Evolutionary conservation across 257 asterid genomes (phyloP).

Genomic region (Salvia rosmarinus): DNA sequence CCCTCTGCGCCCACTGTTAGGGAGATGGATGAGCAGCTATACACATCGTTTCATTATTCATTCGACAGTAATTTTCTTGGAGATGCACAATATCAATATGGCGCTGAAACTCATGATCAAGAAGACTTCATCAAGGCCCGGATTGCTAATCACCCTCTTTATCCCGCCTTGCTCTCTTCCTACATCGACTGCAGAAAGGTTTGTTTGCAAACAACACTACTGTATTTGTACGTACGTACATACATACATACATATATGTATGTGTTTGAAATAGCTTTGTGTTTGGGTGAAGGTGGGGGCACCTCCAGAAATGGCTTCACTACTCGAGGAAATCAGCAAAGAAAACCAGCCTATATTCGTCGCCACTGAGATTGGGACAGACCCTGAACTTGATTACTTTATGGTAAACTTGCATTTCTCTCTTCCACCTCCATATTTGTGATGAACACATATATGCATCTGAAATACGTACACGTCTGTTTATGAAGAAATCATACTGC

Average conservation of each 20-base stretch:
- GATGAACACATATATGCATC: too few species aligned
- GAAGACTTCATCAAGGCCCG: constrained; percentile 62
- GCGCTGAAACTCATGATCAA: neutral
- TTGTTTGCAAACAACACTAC: too few species aligned
- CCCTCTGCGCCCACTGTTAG: too few species aligned
- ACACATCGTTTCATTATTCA: constrained; percentile 44
- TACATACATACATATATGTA: too few species aligned
- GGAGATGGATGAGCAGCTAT: too few species aligned
- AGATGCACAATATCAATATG: constrained; percentile 29
- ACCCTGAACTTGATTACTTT: constrained; percentile 81
- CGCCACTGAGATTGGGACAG: constrained; percentile 52
- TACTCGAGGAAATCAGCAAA: constrained; percentile 72
- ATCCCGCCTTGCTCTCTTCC: constrained; percentile 73
- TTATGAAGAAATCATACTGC: constrained; percentile 69
- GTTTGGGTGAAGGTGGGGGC: constrained; percentile 66
- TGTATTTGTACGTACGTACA: too few species aligned
- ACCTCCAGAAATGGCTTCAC: constrained; percentile 62
- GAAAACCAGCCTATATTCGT: constrained; percentile 40
- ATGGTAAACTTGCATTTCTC: too few species aligned
- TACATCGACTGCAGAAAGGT: constrained; percentile 80
- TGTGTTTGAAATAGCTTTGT: too few species aligned
- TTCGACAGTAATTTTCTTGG: neutral
- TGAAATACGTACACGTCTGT: neutral
- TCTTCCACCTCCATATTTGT: too few species aligned
- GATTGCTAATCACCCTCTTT: constrained; percentile 86